These are phyloP conservation scores for Albophoma yamanashiensis DNA, from an alignment of 2,329 filamentous ascomycete genomes.

Conservation along the genomic window DNA sequence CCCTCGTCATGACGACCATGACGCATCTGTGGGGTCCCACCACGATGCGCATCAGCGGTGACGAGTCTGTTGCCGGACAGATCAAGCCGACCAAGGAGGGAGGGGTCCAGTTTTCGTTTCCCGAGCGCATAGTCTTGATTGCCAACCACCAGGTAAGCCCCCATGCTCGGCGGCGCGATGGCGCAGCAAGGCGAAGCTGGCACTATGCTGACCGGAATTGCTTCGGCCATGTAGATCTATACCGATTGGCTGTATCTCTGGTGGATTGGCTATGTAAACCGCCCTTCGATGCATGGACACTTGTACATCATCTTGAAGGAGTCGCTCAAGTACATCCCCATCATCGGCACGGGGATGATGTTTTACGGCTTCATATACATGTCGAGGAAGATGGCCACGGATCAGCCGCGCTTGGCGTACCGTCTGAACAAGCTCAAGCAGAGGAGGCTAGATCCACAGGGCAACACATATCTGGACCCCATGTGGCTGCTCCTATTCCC, in stretches of 20 bases:
- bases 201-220: not conserved
- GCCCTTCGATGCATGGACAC: slow-evolving; percentile 68
- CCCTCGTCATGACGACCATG: slow-evolving; percentile 65
- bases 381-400: slow-evolving; percentile 77
- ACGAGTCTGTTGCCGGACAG: slow-evolving; percentile 68
- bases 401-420: slow-evolving; percentile 64
- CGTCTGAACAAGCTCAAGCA: slow-evolving; percentile 61
- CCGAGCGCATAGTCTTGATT: slow-evolving; percentile 71
- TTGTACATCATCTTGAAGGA: slow-evolving; percentile 89
- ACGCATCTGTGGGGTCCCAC: slow-evolving; percentile 86
- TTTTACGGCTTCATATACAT: slow-evolving; percentile 89
- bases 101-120: slow-evolving; percentile 66
- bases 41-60: slow-evolving; percentile 70
- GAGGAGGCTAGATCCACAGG: slow-evolving; percentile 39
- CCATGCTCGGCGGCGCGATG: not conserved
- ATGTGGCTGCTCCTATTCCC: slow-evolving; percentile 91
- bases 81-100: slow-evolving; percentile 61
- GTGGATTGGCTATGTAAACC: slow-evolving; percentile 82
- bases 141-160: slow-evolving; percentile 68
- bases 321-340: slow-evolving; percentile 68
- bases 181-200: not conserved
- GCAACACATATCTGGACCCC: slow-evolving; percentile 51
- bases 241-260: slow-evolving; percentile 89
- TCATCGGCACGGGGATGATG: slow-evolving; percentile 72
- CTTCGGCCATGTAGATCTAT: slow-evolving; percentile 47